These are phyloP conservation scores for Dionaea muscipula DNA, from an alignment of 179 eudicot species.

Conservation along the genomic window DNA sequence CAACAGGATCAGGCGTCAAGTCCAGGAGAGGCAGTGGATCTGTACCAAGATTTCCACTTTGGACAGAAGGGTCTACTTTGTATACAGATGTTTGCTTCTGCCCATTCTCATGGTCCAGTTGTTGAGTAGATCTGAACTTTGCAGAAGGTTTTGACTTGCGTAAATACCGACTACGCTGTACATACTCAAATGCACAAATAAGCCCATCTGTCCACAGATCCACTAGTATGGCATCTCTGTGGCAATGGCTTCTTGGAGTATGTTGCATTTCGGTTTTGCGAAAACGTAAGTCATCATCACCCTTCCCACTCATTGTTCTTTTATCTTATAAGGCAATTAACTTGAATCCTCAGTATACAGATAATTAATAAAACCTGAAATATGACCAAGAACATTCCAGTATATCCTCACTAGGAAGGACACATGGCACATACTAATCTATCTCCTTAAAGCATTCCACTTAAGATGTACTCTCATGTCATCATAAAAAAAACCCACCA, in stretches of 20 bases:
- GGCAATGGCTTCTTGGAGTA: slow-evolving; percentile 22
- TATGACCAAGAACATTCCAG: not conserved
- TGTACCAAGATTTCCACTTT: slow-evolving; percentile 20
- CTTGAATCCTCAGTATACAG: not conserved
- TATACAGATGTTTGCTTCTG: slow-evolving; percentile 21
- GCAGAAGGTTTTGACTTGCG: slow-evolving; percentile 26
- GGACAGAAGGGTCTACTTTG: slow-evolving; percentile 21
- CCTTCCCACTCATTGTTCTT: slow-evolving; percentile 24
- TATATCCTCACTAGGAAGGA: not conserved
- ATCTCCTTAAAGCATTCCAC: not conserved
- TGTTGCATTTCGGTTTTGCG: slow-evolving; percentile 27
- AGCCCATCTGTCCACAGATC: slow-evolving; percentile 89
- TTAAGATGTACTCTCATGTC: not conserved
- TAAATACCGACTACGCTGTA: slow-evolving; percentile 36
- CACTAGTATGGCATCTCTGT: slow-evolving; percentile 37
- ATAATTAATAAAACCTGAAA: not conserved
- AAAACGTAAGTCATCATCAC: slow-evolving; percentile 17
- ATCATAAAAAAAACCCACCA: not conserved
- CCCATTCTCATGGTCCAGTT: slow-evolving; percentile 17
- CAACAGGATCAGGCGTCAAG: slow-evolving; percentile 19
- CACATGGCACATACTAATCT: not conserved
- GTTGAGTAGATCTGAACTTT: slow-evolving; percentile 20
- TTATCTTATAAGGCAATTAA: not conserved
- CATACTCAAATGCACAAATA: slow-evolving; percentile 82
- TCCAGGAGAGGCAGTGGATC: slow-evolving; percentile 28